These are phyloP conservation scores for Phytophthora multivora DNA, from an alignment of 352 stramenopile species.

Conservation along the genomic window DNA sequence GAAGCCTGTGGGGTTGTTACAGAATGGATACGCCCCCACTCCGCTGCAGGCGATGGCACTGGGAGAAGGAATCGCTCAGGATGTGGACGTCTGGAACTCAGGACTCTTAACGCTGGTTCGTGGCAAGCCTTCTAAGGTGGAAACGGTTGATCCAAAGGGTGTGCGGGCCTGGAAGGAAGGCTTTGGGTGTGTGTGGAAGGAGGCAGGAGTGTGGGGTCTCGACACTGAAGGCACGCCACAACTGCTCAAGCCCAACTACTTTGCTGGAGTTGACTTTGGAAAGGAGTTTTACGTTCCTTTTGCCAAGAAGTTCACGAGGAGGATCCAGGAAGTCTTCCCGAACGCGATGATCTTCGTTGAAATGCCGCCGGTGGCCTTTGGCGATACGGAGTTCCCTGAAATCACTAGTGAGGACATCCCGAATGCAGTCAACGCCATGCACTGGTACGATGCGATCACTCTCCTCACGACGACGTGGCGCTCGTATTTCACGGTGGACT, in stretches of 20 bases:
- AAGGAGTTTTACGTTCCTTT: conserved; percentile 81
- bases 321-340: conserved; percentile 57
- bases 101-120: conserved; percentile 62
- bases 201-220: conserved; percentile 73
- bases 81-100: conserved; percentile 64
- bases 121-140: conserved; percentile 39
- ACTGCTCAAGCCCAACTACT: conserved; percentile 67
- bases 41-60: conserved; percentile 80
- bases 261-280: conserved; percentile 66
- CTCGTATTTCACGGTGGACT: conserved; percentile 76
- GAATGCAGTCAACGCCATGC: conserved; percentile 76
- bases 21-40: conserved; percentile 67
- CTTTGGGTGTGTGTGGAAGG: conserved; percentile 71
- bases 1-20: conserved; percentile 46
- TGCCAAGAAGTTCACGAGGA: conserved; percentile 48
- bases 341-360: conserved; percentile 79
- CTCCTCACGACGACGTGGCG: conserved; percentile 73
- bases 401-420: conserved; percentile 52
- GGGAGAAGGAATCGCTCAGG: conserved; percentile 59
- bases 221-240: conserved; percentile 31
- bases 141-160: conserved; percentile 56
- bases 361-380: conserved; percentile 71
- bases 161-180: conserved; percentile 65
- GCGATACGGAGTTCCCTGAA: conserved; percentile 52
- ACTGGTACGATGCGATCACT: conserved; percentile 91